Base-by-base conservation (phyloP, 2,329 filamentous ascomycete genomes). In the Aspergillus luchuensis region DNA sequence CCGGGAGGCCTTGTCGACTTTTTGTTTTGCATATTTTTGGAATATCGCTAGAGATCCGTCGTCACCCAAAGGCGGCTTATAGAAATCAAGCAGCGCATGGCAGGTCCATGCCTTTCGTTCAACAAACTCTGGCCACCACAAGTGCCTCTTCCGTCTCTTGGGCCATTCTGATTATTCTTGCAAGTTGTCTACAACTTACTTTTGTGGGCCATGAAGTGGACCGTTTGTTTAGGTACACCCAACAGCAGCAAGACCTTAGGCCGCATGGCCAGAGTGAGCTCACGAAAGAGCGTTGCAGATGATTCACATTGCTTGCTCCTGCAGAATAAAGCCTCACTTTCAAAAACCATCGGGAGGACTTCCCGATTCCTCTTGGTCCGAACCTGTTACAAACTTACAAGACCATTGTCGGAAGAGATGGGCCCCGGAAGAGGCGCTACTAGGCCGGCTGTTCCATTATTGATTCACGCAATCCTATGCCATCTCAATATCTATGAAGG, bases 41-140 rank as follows among this genome's bases (percentile, higher is more conserved):
- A 28, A 39, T 41, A 41, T 5, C 19, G 15, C 38, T 57, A 57
- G 54, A 57, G 36, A 15, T 45, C 41, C 17, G 30, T 36, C 17
- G 57, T 54, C 23, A 48, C 47, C 56, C 53, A 28, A 38, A 30
- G 33, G 23, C 21, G 30, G 38, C 19, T n/a, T n/a, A 62, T 62
- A 62, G 60, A 62, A 59, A 28, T 53, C 51, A 47, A 58, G 50
- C 25, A 50, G n/a, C 19, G 51, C 57, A 62, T 62, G 57, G 60
- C 57, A 43, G 60, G 60, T 25, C 56, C 56, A 59, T 62, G 60
- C 41, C n/a, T 19, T 7, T 19, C 41, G 10, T 45, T 45, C 23
- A 45, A 19, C 19, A 21, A 15, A 21, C 11, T 45, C 23, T 45
- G 23, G 19, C 41, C 19, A 19, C 41, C 19, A 23, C 19, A 13